Evolutionary conservation across 192 early-diverging fungal genomes (phyloP).

Genomic region (Chytriomyces sp.): DNA sequence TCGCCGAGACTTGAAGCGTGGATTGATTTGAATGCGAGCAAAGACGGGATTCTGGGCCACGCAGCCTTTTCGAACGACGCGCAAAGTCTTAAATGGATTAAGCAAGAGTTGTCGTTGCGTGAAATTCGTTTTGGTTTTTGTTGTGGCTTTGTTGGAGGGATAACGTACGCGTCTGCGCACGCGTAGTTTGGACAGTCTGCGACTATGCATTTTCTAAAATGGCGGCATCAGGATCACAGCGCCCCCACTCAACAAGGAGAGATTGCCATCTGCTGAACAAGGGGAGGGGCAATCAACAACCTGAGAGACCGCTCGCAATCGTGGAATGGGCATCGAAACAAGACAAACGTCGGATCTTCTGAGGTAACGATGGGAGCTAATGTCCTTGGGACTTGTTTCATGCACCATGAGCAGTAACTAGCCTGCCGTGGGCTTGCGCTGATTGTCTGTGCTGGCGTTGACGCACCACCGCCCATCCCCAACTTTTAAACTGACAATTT

Average conservation of each 20-base stretch:
- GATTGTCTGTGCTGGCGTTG: not conserved
- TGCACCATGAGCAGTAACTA: constrained; percentile 37
- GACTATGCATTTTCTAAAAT: constrained; percentile 18
- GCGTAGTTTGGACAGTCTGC: constrained; percentile 21
- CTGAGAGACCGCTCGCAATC: constrained; percentile 32
- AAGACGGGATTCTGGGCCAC: not conserved
- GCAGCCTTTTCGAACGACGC: constrained; percentile 16
- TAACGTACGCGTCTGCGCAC: constrained; percentile 31
- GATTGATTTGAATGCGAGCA: constrained; percentile 14
- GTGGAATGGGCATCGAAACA: constrained; percentile 20
- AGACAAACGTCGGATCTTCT: not conserved
- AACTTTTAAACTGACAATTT: constrained; percentile 19
- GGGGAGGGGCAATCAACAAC: not conserved
- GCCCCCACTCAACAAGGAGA: not conserved
- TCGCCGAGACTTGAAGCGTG: constrained; percentile 11
- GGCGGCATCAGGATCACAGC: not conserved
- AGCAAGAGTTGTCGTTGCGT: constrained; percentile 23
- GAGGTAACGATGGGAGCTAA: not conserved
- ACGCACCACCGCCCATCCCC: constrained; percentile 27
- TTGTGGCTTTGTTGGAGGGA: not conserved
- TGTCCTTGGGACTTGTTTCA: constrained; percentile 1
- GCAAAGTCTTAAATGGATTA: constrained; percentile 6
- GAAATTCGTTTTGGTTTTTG: not conserved
- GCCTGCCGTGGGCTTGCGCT: not conserved
- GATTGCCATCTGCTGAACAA: not conserved